Evolutionary conservation across 805 yeast species (phyloP).

Genomic region (Zygosaccharomyces rouxii): DNA sequence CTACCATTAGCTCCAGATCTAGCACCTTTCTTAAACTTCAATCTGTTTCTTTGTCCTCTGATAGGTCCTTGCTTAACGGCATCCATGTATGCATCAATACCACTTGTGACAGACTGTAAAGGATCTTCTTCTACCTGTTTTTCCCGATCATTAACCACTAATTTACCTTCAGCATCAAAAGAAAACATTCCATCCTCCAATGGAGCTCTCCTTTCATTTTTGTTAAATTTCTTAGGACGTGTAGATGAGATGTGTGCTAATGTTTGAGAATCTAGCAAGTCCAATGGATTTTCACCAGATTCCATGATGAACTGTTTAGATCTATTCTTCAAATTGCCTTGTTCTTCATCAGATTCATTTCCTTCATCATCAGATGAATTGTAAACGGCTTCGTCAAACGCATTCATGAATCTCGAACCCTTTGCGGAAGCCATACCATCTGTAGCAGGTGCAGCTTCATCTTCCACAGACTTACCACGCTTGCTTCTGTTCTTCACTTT

Average conservation of each 20-base stretch:
- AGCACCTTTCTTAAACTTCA: slow-evolving; percentile 74
- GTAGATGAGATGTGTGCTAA: slow-evolving; percentile 86
- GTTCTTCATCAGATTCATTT: slow-evolving; percentile 39
- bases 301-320: slow-evolving; percentile 68
- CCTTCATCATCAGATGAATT: slow-evolving; percentile 63
- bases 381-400: slow-evolving; percentile 88
- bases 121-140: slow-evolving; percentile 43
- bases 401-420: slow-evolving; percentile 65
- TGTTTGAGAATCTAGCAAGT: slow-evolving; percentile 80
- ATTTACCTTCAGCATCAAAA: slow-evolving; percentile 35
- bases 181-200: slow-evolving; percentile 30
- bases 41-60: slow-evolving; percentile 86
- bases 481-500: slow-evolving; percentile 81
- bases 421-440: slow-evolving; percentile 23
- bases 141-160: slow-evolving; percentile 35
- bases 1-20: slow-evolving; percentile 50
- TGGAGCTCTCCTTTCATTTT: slow-evolving; percentile 36
- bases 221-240: slow-evolving; percentile 60
- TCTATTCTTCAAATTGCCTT: slow-evolving; percentile 21
- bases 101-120: slow-evolving; percentile 44
- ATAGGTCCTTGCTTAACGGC: slow-evolving; percentile 92
- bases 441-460: slow-evolving; percentile 16
- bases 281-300: slow-evolving; percentile 73
- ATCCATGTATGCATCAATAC: slow-evolving; percentile 87
- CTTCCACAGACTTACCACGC: slow-evolving; percentile 50